phyloP scores from a whole-genome alignment of 2,329 filamentous ascomycete genomes.

The Esteya vermicola region DNA sequence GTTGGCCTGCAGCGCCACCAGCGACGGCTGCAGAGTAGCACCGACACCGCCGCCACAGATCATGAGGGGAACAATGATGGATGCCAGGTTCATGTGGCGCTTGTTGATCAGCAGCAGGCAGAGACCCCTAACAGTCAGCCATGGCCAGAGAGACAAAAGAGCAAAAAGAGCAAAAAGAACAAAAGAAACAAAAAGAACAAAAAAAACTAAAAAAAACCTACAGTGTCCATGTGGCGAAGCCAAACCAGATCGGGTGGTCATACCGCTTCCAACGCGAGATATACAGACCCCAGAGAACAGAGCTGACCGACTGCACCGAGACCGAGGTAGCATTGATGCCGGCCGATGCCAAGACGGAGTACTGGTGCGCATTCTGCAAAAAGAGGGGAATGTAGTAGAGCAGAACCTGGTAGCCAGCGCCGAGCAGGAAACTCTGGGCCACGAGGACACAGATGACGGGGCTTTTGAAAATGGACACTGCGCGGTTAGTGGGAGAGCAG shows the following conservation, averaged over 20 bases:
- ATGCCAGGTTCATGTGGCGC: slow-evolving; percentile 12
- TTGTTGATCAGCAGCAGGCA: slow-evolving; percentile 16
- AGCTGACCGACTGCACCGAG: slow-evolving; percentile 14
- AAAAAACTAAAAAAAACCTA: too few relatives aligned
- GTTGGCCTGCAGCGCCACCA: slow-evolving; percentile 23
- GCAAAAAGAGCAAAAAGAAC: too few relatives aligned
- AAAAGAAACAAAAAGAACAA: too few relatives aligned
- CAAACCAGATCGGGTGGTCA: slow-evolving; percentile 15
- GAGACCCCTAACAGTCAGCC: too few relatives aligned
- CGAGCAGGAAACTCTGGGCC: slow-evolving; percentile 8
- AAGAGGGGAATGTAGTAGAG: slow-evolving; percentile 15
- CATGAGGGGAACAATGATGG: slow-evolving; percentile 16
- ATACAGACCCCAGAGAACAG: slow-evolving; percentile 17
- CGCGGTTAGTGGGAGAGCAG: neutral
- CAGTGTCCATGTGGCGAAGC: slow-evolving; percentile 19
- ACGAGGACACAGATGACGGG: slow-evolving; percentile 5
- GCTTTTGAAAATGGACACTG: slow-evolving; percentile 8
- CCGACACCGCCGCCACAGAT: slow-evolving; percentile 21
- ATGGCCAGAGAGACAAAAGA: too few relatives aligned
- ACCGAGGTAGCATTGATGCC: slow-evolving; percentile 16
- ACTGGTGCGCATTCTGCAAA: slow-evolving; percentile 12
- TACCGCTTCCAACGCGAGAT: slow-evolving; percentile 16
- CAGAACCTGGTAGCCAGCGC: slow-evolving; percentile 8
- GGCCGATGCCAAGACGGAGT: slow-evolving; percentile 15
- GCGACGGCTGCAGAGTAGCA: slow-evolving; percentile 21